Percentiles rank a stretch among this genome's conserved stretches.
Evolutionary conservation across 2,329 filamentous ascomycete genomes (phyloP).

Genomic region (Colletotrichum sublineola): DNA sequence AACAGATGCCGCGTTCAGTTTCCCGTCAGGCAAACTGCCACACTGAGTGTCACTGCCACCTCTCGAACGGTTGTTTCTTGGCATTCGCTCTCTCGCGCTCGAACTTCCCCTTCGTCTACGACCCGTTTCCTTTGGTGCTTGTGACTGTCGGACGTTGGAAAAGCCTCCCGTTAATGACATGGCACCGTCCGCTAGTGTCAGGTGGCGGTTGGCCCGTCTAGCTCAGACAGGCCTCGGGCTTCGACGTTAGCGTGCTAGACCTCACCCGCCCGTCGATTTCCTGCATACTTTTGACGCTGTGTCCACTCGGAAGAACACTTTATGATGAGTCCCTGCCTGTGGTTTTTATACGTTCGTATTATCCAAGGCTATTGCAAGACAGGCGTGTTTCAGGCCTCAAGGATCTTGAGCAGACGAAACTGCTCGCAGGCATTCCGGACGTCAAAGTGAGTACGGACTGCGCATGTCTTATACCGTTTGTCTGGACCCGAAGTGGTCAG

Average conservation of each 20-base stretch:
- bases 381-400: conserved; percentile 14
- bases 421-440: not conserved
- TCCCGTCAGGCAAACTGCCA: conserved; percentile 8
- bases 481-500: not conserved
- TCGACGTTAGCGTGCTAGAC: not conserved
- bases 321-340: not conserved
- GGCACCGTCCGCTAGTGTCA: conserved; percentile 4
- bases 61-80: conserved; percentile 17
- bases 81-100: conserved; percentile 24
- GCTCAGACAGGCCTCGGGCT: conserved; percentile 16
- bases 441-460: not conserved
- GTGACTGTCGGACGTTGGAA: conserved; percentile 6
- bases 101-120: conserved; percentile 8
- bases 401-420: conserved; percentile 5
- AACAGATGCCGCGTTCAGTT: not conserved
- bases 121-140: not conserved
- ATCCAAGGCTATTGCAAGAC: not conserved
- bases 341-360: not conserved
- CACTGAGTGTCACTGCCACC: conserved; percentile 19
- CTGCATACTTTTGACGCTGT: not conserved
- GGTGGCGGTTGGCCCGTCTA: conserved; percentile 4
- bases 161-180: conserved; percentile 2
- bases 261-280: not conserved
- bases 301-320: not conserved
- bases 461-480: not conserved